These are phyloP conservation scores for Hibiscus mutabilis DNA, from an alignment of 345 rosid species.

Conservation along the genomic window DNA sequence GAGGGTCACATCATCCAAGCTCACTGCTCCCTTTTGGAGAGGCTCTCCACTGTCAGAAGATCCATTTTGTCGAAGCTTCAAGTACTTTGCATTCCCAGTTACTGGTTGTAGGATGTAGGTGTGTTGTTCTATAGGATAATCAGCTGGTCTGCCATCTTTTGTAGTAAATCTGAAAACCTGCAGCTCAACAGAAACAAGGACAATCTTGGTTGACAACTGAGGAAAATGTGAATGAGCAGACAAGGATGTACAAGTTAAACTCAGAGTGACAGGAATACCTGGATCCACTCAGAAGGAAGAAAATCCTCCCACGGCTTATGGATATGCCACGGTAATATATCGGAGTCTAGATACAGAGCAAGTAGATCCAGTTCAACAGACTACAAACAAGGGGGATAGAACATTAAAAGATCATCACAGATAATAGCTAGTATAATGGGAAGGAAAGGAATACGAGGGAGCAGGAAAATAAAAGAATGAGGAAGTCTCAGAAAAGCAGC, in stretches of 20 bases:
- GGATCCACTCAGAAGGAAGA: slow-evolving; percentile 88
- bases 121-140: slow-evolving; percentile 46
- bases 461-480: not conserved
- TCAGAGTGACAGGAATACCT: slow-evolving; percentile 35
- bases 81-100: slow-evolving; percentile 80
- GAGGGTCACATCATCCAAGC: slow-evolving; percentile 89
- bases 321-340: slow-evolving; percentile 76
- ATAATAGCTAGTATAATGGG: not conserved
- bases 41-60: slow-evolving; percentile 41
- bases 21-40: slow-evolving; percentile 69
- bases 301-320: slow-evolving; percentile 81
- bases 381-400: slow-evolving; percentile 31
- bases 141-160: slow-evolving; percentile 69
- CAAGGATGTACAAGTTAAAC: not conserved
- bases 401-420: slow-evolving; percentile 12
- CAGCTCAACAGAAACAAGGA: slow-evolving; percentile 15
- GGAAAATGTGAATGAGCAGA: slow-evolving; percentile 9
- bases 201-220: slow-evolving; percentile 3
- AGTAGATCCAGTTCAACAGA: slow-evolving; percentile 85
- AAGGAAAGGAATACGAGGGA: not conserved
- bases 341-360: slow-evolving; percentile 91
- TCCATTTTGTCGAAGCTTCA: slow-evolving; percentile 44
- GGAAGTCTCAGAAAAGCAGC: not conserved
- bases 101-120: slow-evolving; percentile 89
- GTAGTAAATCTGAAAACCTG: slow-evolving; percentile 89